Evolutionary conservation across 768 basidiomycete species (phyloP), one percentile per base, ranked within the genome.

Genomic region (Lactarius hatsudake): DNA sequence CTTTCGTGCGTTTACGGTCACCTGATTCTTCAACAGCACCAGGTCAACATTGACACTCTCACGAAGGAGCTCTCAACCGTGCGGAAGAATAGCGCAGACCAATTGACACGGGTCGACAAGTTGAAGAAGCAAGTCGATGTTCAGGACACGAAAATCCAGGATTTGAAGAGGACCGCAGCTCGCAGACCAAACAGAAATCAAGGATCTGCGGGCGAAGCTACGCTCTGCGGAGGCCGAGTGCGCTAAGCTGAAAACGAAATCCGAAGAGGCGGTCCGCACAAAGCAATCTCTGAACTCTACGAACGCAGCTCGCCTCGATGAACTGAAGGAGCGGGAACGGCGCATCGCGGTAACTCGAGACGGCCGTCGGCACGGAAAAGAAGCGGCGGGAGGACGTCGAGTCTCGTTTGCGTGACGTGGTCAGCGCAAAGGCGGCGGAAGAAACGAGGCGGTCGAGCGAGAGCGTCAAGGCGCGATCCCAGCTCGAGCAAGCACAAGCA

Each of bases 111-210:
- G 8, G 64, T 80, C 3, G 86, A 89, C 51, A 89, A 86, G 71
- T 80, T 87, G 64, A 87, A 83, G 80, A 88, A 84, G 73, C 87
- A 87, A 65, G 82, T 79, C 34, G 84, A 86, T 4, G 65, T 77
- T 5, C 81, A 86, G 54, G 89, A 90, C 36, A 68, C 75, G n/a
- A 84, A 85, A 48, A 71, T 89, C 3, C 85, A 86, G 48, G 89
- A 89, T 59, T 77, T 87, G 66, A 89, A 84, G 75, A 86, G 82
- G 71, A 64, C 75, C 23, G 76, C 78, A 20, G n/a, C 67, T 75
- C 0, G 68, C 78, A 0, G 87, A 89, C 65, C 85, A 89, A 71
- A 75, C 79, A 0, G 88, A 91, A 73, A 73, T 89, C 72, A 90
- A 85, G 71, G 87, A 86, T 26, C 73, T 89, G 5, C 83, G 84